A percentile compares a stretch with the other conserved stretches of the same genome.
phyloP scores from a whole-genome alignment of 495 filamentous ascomycete genomes.

The Pseudomonodictys pantanalensis region DNA sequence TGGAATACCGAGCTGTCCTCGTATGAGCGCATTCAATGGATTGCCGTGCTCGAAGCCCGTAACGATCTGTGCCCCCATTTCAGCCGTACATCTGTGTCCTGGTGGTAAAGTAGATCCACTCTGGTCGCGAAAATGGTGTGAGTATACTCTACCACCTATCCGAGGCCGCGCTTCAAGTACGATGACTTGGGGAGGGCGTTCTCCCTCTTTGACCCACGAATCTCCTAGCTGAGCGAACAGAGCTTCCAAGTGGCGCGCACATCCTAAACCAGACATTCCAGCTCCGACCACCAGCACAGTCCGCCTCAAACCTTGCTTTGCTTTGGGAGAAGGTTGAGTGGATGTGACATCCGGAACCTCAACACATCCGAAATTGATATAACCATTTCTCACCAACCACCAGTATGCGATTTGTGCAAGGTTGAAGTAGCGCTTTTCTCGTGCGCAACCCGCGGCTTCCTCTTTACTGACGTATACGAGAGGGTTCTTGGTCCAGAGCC shows the following conservation, averaged over 20 bases:
- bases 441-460: slow-evolving; percentile 89
- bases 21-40: slow-evolving; percentile 82
- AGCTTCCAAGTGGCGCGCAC: slow-evolving; percentile 85
- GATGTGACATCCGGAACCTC: slow-evolving; percentile 54
- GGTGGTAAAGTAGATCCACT: slow-evolving; percentile 46
- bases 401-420: slow-evolving; percentile 85
- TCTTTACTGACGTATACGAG: slow-evolving; percentile 80
- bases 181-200: slow-evolving; percentile 69
- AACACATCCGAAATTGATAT: slow-evolving; percentile 95
- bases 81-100: slow-evolving; percentile 70
- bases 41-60: slow-evolving; percentile 96
- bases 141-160: slow-evolving; percentile 94
- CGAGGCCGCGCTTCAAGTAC: slow-evolving; percentile 84
- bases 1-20: slow-evolving; percentile 82
- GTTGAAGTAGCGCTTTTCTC: slow-evolving; percentile 85
- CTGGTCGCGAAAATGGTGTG: slow-evolving; percentile 71
- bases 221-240: slow-evolving; percentile 74
- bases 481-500: slow-evolving; percentile 88
- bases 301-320: slow-evolving; percentile 49
- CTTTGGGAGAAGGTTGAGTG: slow-evolving; percentile 40
- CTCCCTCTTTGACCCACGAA: slow-evolving; percentile 57
- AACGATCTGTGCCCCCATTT: slow-evolving; percentile 96
- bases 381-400: slow-evolving; percentile 85
- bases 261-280: slow-evolving; percentile 87
- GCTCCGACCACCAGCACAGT: slow-evolving; percentile 89